These are phyloP conservation scores for Gossypium davidsonii DNA, from an alignment of 441 rosid genomes.

Conservation along the genomic window DNA sequence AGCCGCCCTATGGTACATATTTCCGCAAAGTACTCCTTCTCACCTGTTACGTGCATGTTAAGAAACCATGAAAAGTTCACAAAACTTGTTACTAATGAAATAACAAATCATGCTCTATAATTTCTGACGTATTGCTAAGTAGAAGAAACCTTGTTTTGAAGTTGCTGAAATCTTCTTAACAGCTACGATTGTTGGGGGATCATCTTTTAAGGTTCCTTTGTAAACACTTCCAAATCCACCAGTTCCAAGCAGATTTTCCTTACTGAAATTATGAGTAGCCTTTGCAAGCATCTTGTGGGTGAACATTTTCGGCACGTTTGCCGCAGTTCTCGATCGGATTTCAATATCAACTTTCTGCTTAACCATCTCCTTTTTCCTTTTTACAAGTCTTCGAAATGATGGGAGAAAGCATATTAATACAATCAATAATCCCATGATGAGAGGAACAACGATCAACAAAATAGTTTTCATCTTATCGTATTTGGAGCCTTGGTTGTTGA, in stretches of 20 bases:
- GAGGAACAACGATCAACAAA: slow-evolving; percentile 15
- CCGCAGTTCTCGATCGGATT: slow-evolving; percentile 19
- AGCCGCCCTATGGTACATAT: slow-evolving; percentile 38
- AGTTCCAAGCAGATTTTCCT: slow-evolving; percentile 33
- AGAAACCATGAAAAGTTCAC: neutral
- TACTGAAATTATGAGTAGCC: slow-evolving; percentile 31
- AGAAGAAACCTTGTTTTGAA: slow-evolving; percentile 29
- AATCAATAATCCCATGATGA: slow-evolving; percentile 1
- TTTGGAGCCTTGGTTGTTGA: neutral
- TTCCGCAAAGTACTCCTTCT: slow-evolving; percentile 36
- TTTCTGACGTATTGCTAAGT: neutral
- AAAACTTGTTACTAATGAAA: neutral
- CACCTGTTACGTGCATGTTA: slow-evolving; percentile 12
- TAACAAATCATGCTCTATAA: neutral
- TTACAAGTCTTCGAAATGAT: neutral
- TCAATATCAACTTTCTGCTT: slow-evolving; percentile 17
- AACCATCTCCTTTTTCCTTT: neutral
- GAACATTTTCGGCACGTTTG: slow-evolving; percentile 27
- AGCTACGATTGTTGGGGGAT: slow-evolving; percentile 23
- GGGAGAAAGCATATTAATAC: neutral
- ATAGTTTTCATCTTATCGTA: neutral
- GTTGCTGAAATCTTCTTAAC: slow-evolving; percentile 38
- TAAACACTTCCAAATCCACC: slow-evolving; percentile 43
- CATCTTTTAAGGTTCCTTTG: slow-evolving; percentile 22
- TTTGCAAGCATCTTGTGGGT: slow-evolving; percentile 29